Evolutionary conservation across 352 stramenopile species (phyloP).

Genomic region (Globisporangium nodosum): DNA sequence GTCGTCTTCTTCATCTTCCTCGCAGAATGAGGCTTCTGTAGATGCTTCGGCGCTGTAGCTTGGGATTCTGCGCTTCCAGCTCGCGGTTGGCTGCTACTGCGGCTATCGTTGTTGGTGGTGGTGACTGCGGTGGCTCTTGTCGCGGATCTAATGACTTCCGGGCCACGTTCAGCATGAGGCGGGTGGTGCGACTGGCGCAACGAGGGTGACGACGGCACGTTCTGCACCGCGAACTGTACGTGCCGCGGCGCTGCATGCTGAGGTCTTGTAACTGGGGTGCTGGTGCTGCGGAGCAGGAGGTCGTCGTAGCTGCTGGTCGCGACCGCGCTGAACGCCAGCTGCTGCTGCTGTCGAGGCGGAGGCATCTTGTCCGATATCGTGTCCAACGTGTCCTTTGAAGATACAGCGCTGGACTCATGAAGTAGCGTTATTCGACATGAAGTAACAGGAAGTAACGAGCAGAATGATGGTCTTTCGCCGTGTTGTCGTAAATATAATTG

Average conservation of each 20-base stretch:
- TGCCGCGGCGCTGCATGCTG: constrained; percentile 6
- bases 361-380: too few species aligned
- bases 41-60: background rate
- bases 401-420: background rate
- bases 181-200: constrained; percentile 19
- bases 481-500: background rate
- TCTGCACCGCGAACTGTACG: constrained; percentile 46
- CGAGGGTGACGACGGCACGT: constrained; percentile 32
- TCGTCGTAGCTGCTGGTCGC: background rate
- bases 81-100: background rate
- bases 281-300: background rate
- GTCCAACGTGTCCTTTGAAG: background rate
- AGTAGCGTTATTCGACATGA: background rate
- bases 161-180: too few species aligned
- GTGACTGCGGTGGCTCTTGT: background rate
- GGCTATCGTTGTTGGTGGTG: background rate
- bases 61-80: background rate
- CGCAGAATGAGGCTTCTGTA: background rate
- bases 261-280: background rate
- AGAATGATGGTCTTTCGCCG: too few species aligned
- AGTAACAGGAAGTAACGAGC: background rate
- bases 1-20: constrained; percentile 1
- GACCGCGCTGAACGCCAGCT: background rate
- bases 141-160: background rate
- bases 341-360: background rate